Percentiles rank a stretch among this genome's conserved stretches.
Conservation (phyloP, 257 asterid genomes). For the Voacanga thouarsii region DNA sequence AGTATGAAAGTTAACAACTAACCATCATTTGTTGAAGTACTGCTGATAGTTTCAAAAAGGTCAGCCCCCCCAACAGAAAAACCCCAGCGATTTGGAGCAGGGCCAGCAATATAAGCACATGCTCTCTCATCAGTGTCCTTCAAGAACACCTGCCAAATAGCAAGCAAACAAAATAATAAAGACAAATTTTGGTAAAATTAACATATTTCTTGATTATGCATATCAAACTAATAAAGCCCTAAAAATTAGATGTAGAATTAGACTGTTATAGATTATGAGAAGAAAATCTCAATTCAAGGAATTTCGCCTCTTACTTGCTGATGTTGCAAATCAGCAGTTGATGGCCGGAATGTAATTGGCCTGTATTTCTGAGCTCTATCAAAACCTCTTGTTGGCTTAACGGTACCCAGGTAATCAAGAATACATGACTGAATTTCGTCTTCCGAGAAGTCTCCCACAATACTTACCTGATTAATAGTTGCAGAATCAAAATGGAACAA, state of each 20-base stretch:
- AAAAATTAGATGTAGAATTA: not conserved
- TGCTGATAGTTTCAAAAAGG: slow-evolving; percentile 54
- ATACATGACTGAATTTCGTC: slow-evolving; percentile 94
- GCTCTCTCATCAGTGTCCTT: slow-evolving; percentile 99
- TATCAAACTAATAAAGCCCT: not conserved
- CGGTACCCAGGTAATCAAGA: slow-evolving; percentile 92
- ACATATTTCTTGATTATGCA: not conserved
- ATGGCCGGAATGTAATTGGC: slow-evolving; percentile 69
- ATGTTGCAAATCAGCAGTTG: slow-evolving; percentile 71
- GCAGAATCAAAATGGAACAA: slow-evolving; percentile 17
- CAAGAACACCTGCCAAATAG: slow-evolving; percentile 68
- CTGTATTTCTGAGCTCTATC: slow-evolving; percentile 60
- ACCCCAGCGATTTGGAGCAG: slow-evolving; percentile 99
- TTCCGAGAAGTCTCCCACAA: slow-evolving; percentile 96
- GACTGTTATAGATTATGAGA: not conserved
- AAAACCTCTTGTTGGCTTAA: slow-evolving; percentile 64
- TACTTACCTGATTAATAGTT: slow-evolving; percentile 65
- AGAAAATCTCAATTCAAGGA: slow-evolving; percentile 1
- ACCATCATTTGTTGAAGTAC: slow-evolving; percentile 45
- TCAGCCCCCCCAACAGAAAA: slow-evolving; percentile 76
- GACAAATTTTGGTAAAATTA: not conserved
- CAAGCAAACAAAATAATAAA: slow-evolving; percentile 15
- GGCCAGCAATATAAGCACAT: slow-evolving; percentile 99
- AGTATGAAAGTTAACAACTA: slow-evolving; percentile 24
- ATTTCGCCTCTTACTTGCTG: slow-evolving; percentile 63